Base-by-base conservation (phyloP, 2,329 filamentous ascomycete genomes). In the Stenocarpella maydis region DNA sequence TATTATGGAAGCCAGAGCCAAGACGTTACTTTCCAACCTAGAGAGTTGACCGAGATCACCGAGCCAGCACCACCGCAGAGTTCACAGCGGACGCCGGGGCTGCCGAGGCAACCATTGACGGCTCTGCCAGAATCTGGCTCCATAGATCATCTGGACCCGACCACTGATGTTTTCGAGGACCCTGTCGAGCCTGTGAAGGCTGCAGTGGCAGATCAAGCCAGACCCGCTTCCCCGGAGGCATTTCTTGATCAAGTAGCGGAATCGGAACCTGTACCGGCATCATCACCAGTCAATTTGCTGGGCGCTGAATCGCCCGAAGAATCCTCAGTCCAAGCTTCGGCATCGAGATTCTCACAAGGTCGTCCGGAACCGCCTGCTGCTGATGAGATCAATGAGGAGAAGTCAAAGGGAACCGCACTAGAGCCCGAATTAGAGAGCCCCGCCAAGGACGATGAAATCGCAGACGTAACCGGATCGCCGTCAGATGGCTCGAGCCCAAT, bases 401-500 rank as follows among this genome's bases (percentile, higher is more conserved):
- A 72, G 72, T 10, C 72, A 66, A 47, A 72, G 52, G 37, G 71
- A 73, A 68, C 73, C 66, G 39, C 52, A 58, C n/a, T 64, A 69
- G 67, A 69, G 66, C 19, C 55, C 55, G 39, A 58, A 10, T 14
- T 37, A 34, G 58, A 5, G 12, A 21, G 15, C 43, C 31, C 43
- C 7, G n/a, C 66, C 21, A 69, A 72, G 26, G 69, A 72, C 24
- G 71, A 75, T n/a, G 76, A 80, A 37, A 75, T 78, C 19, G 76
- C 78, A 55, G 85, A 87, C 47, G 87, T 87, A 71, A 80, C 81
- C 26, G 83, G 85, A 71, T 91, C 90, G 3, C 87, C 87, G 19
- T 92, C 91, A 2, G 91, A 93, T 58, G 86, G 83, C 0, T 93
- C 92, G 0, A 95, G 91, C 74, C 92, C 92, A 0, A 89, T 92